These are phyloP conservation scores for Mycena vitilis DNA, from an alignment of 768 basidiomycete genomes.

Conservation along the genomic window DNA sequence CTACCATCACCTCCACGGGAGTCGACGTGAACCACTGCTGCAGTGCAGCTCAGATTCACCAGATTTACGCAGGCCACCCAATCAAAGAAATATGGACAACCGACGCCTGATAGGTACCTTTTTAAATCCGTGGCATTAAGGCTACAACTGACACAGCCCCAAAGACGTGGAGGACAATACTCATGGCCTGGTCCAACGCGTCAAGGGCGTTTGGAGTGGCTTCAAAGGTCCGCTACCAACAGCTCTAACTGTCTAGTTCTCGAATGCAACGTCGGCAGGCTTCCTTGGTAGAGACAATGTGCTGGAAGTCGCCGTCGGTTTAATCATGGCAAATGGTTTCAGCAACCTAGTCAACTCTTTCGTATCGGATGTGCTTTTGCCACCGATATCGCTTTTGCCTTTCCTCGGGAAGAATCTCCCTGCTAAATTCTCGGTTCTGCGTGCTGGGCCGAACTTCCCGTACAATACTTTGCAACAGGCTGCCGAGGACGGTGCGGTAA, in stretches of 20 bases:
- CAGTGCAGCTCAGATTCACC: too few species aligned
- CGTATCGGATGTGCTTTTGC: slow-evolving; percentile 56
- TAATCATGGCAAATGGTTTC: slow-evolving; percentile 55
- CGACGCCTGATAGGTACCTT: slow-evolving; percentile 11
- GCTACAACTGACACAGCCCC: too few species aligned
- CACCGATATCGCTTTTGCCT: slow-evolving; percentile 54
- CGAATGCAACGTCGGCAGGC: slow-evolving; percentile 5
- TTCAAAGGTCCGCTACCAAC: slow-evolving; percentile 15
- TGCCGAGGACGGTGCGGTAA: slow-evolving; percentile 56
- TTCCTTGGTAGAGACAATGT: slow-evolving; percentile 57
- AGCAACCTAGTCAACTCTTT: slow-evolving; percentile 55
- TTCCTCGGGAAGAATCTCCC: slow-evolving; percentile 57
- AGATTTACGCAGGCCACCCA: too few species aligned
- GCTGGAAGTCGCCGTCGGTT: slow-evolving; percentile 58
- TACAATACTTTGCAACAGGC: slow-evolving; percentile 60
- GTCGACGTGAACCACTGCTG: too few species aligned
- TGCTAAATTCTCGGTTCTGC: slow-evolving; percentile 55
- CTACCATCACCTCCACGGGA: too few species aligned
- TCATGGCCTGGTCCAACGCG: slow-evolving; percentile 3
- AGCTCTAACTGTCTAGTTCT: background rate
- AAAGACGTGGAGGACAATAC: slow-evolving; percentile 12
- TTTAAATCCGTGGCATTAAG: too few species aligned
- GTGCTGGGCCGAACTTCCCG: slow-evolving; percentile 43
- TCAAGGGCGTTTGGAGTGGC: slow-evolving; percentile 17
- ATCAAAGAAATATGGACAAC: background rate